A percentile compares a stretch with the other conserved stretches of the same genome.
Evolutionary conservation across 768 basidiomycete genomes (phyloP).

Genomic region (Tylopilus sp.): DNA sequence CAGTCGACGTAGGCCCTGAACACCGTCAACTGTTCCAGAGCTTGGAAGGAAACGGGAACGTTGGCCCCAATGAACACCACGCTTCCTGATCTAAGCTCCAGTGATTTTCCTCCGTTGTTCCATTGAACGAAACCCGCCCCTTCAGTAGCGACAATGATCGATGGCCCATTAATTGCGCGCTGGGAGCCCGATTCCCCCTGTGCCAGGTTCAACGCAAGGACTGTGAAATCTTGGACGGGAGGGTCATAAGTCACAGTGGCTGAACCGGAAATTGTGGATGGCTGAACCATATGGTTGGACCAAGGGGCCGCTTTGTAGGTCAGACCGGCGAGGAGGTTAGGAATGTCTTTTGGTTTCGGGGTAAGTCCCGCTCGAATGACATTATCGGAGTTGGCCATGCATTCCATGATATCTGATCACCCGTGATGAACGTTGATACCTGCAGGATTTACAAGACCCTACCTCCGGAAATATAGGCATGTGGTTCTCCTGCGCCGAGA

Average conservation of each 20-base stretch:
- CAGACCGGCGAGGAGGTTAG: slow-evolving; percentile 81
- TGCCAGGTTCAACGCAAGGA: slow-evolving; percentile 58
- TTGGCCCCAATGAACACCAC: slow-evolving; percentile 83
- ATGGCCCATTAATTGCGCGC: slow-evolving; percentile 72
- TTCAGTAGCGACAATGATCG: slow-evolving; percentile 72
- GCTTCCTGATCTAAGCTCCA: slow-evolving; percentile 58
- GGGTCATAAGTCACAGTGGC: slow-evolving; percentile 75
- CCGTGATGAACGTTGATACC: not conserved
- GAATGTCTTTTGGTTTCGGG: slow-evolving; percentile 92
- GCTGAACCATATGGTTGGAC: slow-evolving; percentile 65
- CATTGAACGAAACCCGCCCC: slow-evolving; percentile 60
- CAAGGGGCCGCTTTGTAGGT: slow-evolving; percentile 78
- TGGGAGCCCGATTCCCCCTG: slow-evolving; percentile 51
- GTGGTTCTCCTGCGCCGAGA: slow-evolving; percentile 93
- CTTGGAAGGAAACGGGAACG: slow-evolving; percentile 48
- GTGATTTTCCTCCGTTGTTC: slow-evolving; percentile 33
- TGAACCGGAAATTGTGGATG: slow-evolving; percentile 45
- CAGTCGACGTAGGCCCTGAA: slow-evolving; percentile 30
- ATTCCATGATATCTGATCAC: slow-evolving; percentile 87
- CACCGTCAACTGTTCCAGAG: slow-evolving; percentile 24
- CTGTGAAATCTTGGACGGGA: slow-evolving; percentile 91
- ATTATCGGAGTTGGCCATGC: slow-evolving; percentile 99
- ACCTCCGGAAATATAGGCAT: slow-evolving; percentile 95
- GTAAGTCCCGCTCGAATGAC: slow-evolving; percentile 98
- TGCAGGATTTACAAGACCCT: slow-evolving; percentile 19